Base-by-base conservation (phyloP, 2,329 filamentous ascomycete genomes). In the Periconia digitata region DNA sequence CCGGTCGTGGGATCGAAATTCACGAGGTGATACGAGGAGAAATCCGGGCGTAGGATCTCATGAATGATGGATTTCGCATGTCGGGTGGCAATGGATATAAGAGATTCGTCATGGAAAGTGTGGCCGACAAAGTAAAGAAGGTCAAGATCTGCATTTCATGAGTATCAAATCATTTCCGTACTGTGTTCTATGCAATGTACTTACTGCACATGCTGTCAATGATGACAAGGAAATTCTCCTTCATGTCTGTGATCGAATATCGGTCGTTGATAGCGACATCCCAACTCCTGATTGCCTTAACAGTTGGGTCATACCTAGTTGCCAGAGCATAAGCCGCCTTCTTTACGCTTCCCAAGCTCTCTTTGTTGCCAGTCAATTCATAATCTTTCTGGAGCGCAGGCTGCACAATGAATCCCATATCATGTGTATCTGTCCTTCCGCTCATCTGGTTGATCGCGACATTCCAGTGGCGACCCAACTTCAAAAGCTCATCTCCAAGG, bases 381-480 rank as follows among this genome's bases (percentile, higher is more conserved):
- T 74, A 81, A 22, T 78, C 74, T 22, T 72, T 67, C 18, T 72
- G 71, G 0, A 79, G 57, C 1, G 76, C 73, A 0, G 79, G 78
- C 43, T 75, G 72, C 4, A 80, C 72, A 21, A 82, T 81, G 54
- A 82, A 82, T 0, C 78, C 77, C 49, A 82, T 72, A 36, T 82
- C 79, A 47, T 82, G 79, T 0, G 79, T 82, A 45, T 81, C 76
- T 3, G 70, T 80, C 23, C 76, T 56, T 3, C 55, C 51, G 1
- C 65, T 67, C 67, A 72, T 49, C 49, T 62, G 8, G 15, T 63
- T 61, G 43, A 70, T 68, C 2, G 67, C 64, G 3, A 68, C 58
- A 15, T 60, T 56, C 55, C 64, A 69, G 40, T 69, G 63, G 1
- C 66, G 54, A 5, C 67, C 67, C 1, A 67, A 48, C 7, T 52